Evolutionary conservation across 2,329 filamentous ascomycete genomes (phyloP), one percentile per base, ranked within the genome.

Genomic region (Trichoderma breve): DNA sequence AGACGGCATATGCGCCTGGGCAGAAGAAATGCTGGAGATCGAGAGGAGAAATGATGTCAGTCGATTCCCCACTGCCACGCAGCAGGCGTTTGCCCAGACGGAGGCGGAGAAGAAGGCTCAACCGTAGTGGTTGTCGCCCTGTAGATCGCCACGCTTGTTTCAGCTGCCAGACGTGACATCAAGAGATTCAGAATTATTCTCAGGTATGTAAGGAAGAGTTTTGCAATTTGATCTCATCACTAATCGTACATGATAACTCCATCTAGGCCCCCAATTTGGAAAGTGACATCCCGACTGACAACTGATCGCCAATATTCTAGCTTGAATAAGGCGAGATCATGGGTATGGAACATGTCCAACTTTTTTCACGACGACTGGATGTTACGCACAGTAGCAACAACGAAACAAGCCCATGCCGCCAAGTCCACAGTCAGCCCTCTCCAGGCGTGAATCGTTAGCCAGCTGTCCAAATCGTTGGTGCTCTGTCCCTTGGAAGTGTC

Each of bases 401-500:
- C 51, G 21, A 67, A 67, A 15, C 64, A 67, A n/a, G 32, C 30
- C 64, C 64, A 67, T 2, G 64, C 64, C 51, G 64, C 64, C 64
- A 67, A 57, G 14, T 67, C 64, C 2, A 67, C 64, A 8, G 64
- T 67, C 21, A 67, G 14, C 2, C 30, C 18, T 26, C 64, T 57
- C n/a, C 34, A 36, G 12, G 32, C 34, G 21, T 67, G 64, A 14
- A 67, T 55, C 21, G 24, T 67, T 32, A 67, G 7, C 64, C 64
- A 67, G 11, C 51, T 8, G 30, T 67, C 64, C 32, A 67, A 21
- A 15, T 67, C 64, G 3, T 67, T 39, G 30, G 64, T 67, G 64
- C 66, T 69, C 72, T 72, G 61, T 70, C 51, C 71, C 68, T 47
- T 75, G 62, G 53, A 75, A 53, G 12, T 73, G 73, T 73, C 77